Conservation (phyloP, 768 basidiomycete species). For the Piloderma croceum region DNA sequence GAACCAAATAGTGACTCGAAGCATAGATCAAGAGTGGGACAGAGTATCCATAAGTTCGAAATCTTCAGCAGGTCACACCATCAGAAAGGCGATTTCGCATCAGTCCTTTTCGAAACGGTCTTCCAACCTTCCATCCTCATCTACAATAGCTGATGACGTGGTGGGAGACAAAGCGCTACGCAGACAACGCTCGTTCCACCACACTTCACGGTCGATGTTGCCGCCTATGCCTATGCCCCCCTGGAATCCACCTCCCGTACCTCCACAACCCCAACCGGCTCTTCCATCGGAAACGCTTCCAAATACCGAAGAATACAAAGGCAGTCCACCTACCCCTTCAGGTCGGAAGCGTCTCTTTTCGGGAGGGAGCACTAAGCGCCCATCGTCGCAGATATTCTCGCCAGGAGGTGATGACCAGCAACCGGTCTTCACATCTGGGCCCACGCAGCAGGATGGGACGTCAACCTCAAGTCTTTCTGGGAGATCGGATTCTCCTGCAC, state of each 20-base stretch:
- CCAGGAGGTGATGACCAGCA: conserved; percentile 1
- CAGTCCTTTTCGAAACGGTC: conserved; percentile 41
- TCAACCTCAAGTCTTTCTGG: too few relatives aligned
- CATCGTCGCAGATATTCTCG: conserved; percentile 43
- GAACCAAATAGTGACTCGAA: too few relatives aligned
- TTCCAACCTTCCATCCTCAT: conserved; percentile 24
- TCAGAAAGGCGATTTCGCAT: conserved; percentile 55
- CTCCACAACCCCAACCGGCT: not conserved
- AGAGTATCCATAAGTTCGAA: too few relatives aligned
- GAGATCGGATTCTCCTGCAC: too few relatives aligned
- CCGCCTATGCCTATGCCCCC: conserved; percentile 42
- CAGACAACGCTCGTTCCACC: conserved; percentile 63
- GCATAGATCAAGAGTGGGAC: too few relatives aligned
- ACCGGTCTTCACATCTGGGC: conserved; percentile 6
- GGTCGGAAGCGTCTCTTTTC: conserved; percentile 61
- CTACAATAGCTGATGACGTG: conserved; percentile 21
- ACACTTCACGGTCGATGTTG: conserved; percentile 49
- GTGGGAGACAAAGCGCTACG: conserved; percentile 35
- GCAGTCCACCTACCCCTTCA: conserved; percentile 22
- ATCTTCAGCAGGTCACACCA: too few relatives aligned
- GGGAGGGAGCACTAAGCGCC: conserved; percentile 45
- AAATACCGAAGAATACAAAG: not conserved
- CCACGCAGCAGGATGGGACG: conserved; percentile 47
- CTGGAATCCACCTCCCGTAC: too few relatives aligned
- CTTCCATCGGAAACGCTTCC: not conserved